Percentiles rank a stretch among this genome's conserved stretches.
Conservation (phyloP, 108 stramenopile genomes). For the Pelagomonas calceolata region DNA sequence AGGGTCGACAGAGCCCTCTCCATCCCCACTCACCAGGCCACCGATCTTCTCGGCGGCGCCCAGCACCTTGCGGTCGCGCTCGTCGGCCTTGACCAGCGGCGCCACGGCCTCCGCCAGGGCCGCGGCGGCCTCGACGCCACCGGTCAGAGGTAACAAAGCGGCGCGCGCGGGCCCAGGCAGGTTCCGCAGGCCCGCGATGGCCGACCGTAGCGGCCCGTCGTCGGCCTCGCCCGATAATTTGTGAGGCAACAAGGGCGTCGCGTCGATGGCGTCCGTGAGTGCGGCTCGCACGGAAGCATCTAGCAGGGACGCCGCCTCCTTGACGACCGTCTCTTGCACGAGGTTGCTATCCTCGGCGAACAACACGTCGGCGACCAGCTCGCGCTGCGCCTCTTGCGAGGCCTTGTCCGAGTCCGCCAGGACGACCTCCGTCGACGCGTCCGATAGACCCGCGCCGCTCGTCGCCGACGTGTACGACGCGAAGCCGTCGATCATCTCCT, state of each 20-base stretch:
- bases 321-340: slow-evolving; percentile 57
- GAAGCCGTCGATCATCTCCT: slow-evolving; percentile 71
- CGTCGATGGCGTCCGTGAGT: slow-evolving; percentile 44
- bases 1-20: background rate
- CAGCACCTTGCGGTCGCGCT: background rate
- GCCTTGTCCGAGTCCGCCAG: slow-evolving; percentile 49
- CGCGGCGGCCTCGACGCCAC: background rate
- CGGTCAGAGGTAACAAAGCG: background rate
- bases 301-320: slow-evolving; percentile 56
- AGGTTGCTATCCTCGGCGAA: slow-evolving; percentile 54
- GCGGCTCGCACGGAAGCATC: slow-evolving; percentile 51
- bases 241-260: slow-evolving; percentile 22
- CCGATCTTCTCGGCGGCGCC: background rate
- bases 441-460: background rate
- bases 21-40: background rate
- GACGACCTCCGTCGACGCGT: slow-evolving; percentile 45
- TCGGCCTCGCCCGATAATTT: background rate
- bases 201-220: background rate
- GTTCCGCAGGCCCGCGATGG: background rate
- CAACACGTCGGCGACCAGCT: slow-evolving; percentile 50
- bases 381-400: slow-evolving; percentile 40
- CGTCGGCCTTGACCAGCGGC: background rate
- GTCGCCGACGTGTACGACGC: slow-evolving; percentile 68
- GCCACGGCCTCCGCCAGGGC: background rate
- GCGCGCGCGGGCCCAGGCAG: background rate